A percentile compares a stretch with the other conserved stretches of the same genome.
phyloP scores from a whole-genome alignment of 202 grass and related monocot genomes.

The Elaeis oleifera region DNA sequence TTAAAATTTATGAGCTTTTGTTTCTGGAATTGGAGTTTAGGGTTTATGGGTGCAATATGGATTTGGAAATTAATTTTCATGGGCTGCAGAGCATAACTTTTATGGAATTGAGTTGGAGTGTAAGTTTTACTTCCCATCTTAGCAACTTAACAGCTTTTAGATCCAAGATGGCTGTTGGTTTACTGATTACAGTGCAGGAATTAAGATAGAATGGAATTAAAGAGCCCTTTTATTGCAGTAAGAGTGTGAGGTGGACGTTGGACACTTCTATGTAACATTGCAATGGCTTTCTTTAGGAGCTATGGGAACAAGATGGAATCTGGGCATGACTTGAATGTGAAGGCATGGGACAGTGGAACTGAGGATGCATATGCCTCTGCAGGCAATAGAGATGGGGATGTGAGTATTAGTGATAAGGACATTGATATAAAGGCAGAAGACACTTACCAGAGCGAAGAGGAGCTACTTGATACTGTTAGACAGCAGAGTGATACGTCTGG shows the following conservation, averaged over 20 bases:
- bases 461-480: constrained; percentile 30
- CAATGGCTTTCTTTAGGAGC: constrained; percentile 94
- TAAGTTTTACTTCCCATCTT: no score
- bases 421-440: constrained; percentile 66
- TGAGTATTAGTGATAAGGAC: constrained; percentile 58
- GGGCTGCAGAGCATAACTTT: no score
- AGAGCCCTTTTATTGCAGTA: background rate
- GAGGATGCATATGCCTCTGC: constrained; percentile 37
- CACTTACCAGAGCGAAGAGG: constrained; percentile 50
- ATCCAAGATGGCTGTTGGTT: no score
- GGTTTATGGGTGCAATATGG: no score
- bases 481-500: constrained; percentile 19
- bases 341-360: constrained; percentile 37
- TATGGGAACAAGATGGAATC: constrained; percentile 59
- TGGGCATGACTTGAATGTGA: constrained; percentile 74
- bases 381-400: constrained; percentile 38
- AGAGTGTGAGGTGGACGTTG: background rate
- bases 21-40: no score
- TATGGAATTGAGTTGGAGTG: no score
- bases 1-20: no score
- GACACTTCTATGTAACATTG: constrained; percentile 7
- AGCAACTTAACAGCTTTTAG: no score
- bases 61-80: no score
- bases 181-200: no score
- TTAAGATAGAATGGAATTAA: background rate